phyloP scores from a whole-genome alignment of 1,284 basidiomycete genomes.

The Ganoderma boninense region DNA sequence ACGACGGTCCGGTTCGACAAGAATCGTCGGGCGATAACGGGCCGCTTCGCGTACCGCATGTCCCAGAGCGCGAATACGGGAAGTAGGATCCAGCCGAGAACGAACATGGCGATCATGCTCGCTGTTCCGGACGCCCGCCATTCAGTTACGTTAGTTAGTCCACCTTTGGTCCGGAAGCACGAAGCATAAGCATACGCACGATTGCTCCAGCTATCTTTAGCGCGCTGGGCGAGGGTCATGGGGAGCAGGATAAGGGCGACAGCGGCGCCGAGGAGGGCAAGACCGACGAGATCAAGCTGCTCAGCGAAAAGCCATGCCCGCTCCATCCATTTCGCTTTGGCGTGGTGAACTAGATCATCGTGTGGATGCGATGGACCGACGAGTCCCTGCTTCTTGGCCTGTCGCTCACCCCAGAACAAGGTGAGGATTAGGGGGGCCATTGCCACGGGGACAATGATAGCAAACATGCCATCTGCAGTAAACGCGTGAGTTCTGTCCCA shows the following conservation, averaged over 20 bases:
- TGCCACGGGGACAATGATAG: slow-evolving; percentile 62
- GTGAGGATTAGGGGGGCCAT: slow-evolving; percentile 68
- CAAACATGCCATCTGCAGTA: slow-evolving; percentile 72
- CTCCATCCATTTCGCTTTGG: slow-evolving; percentile 22
- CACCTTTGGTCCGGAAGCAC: background rate
- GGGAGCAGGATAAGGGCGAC: slow-evolving; percentile 65
- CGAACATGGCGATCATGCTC: slow-evolving; percentile 62
- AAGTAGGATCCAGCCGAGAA: slow-evolving; percentile 55
- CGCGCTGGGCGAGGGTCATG: slow-evolving; percentile 56
- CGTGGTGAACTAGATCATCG: slow-evolving; percentile 21
- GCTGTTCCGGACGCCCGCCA: slow-evolving; percentile 41
- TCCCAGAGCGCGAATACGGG: slow-evolving; percentile 60
- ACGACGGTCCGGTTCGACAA: slow-evolving; percentile 66
- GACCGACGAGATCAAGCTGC: slow-evolving; percentile 70
- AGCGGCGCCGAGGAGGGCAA: slow-evolving; percentile 62
- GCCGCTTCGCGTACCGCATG: slow-evolving; percentile 54
- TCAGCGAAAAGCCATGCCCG: slow-evolving; percentile 45
- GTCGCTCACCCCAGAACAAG: slow-evolving; percentile 76
- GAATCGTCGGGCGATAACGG: slow-evolving; percentile 65
- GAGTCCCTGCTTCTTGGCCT: slow-evolving; percentile 62
- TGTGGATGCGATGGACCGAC: slow-evolving; percentile 35
- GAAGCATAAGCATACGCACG: slow-evolving; percentile 25
- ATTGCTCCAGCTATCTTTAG: slow-evolving; percentile 46
- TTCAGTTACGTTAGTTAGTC: background rate
- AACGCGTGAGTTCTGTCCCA: background rate